A percentile compares a stretch with the other conserved stretches of the same genome.
These are phyloP conservation scores for Fusarium sp. DNA, from an alignment of 2,329 filamentous ascomycete genomes.

Conservation along the genomic window DNA sequence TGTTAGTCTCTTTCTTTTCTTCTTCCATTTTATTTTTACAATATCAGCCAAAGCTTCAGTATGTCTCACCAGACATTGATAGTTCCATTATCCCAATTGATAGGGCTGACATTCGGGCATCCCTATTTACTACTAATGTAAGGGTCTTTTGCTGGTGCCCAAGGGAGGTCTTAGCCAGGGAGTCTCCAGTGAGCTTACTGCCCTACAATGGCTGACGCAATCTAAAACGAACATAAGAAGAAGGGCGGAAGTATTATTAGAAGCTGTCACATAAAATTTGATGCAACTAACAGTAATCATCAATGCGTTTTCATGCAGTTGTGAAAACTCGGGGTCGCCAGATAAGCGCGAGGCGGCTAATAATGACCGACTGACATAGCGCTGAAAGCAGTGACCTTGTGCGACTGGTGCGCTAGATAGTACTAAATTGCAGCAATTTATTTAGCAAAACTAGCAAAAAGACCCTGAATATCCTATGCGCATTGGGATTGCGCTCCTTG, in stretches of 20 bases:
- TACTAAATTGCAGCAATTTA: background rate
- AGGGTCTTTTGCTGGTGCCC: background rate
- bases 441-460: background rate
- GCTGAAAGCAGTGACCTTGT: background rate
- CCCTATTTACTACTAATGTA: background rate
- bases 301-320: background rate
- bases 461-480: background rate
- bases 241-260: background rate
- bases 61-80: background rate
- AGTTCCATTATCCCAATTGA: background rate
- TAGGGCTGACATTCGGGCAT: background rate
- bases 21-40: too few relatives aligned
- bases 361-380: background rate
- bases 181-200: background rate
- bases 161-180: background rate
- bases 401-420: background rate
- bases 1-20: too few relatives aligned
- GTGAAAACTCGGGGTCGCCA: background rate
- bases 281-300: background rate
- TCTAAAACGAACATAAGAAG: background rate
- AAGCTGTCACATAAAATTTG: background rate
- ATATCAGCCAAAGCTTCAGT: background rate
- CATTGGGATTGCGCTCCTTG: background rate
- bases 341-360: constrained; percentile 2
- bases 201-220: background rate